phyloP scores from a whole-genome alignment of 768 basidiomycete species.

The Leccinum obscurum region DNA sequence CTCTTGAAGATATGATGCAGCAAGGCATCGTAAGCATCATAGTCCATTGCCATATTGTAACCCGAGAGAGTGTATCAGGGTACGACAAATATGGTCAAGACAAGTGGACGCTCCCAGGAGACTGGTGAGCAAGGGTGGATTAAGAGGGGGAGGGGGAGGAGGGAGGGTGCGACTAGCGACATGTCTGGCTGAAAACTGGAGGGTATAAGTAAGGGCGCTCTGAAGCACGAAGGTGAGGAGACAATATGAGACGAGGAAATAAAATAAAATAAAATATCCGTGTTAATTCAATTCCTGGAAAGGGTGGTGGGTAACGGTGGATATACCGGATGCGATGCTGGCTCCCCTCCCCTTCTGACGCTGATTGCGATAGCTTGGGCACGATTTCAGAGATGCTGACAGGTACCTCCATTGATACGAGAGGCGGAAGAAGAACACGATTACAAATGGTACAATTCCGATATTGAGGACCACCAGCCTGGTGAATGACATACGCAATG shows the following conservation, averaged over 20 bases:
- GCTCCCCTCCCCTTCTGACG: slow-evolving; percentile 11
- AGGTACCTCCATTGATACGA: slow-evolving; percentile 4
- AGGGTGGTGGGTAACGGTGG: background rate
- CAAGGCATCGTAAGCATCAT: slow-evolving; percentile 78
- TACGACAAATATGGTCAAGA: background rate
- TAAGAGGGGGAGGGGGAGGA: background rate
- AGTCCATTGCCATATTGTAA: slow-evolving; percentile 39
- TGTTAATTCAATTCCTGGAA: slow-evolving; percentile 14
- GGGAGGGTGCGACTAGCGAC: slow-evolving; percentile 3
- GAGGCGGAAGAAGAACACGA: slow-evolving; percentile 7
- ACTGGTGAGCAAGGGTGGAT: background rate
- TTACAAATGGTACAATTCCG: slow-evolving; percentile 15
- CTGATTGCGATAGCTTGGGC: slow-evolving; percentile 21
- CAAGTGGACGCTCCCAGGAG: background rate
- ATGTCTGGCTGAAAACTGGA: background rate
- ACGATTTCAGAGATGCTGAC: slow-evolving; percentile 7
- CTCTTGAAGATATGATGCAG: slow-evolving; percentile 79
- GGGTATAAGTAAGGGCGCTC: slow-evolving; percentile 24
- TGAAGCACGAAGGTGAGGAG: background rate
- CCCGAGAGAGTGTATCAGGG: background rate
- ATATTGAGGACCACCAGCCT: slow-evolving; percentile 16
- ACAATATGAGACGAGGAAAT: background rate
- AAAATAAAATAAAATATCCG: background rate
- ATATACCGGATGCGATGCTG: slow-evolving; percentile 7
- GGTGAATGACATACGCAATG: slow-evolving; percentile 9